These are phyloP conservation scores for Candida ascalaphidarum DNA, from an alignment of 805 yeast genomes.

Conservation along the genomic window DNA sequence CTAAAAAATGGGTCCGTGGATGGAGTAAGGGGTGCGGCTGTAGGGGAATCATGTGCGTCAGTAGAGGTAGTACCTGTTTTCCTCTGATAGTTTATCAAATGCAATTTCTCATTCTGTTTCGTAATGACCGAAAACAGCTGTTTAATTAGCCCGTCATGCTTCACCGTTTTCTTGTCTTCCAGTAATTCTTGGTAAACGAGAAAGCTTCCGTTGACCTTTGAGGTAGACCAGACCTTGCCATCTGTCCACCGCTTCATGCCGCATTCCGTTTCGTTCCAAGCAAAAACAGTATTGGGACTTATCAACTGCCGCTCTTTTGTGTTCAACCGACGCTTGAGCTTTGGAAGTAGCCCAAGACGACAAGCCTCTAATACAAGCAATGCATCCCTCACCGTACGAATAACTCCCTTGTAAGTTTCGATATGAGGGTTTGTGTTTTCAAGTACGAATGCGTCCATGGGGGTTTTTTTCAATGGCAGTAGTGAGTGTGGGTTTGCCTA, in stretches of 20 bases:
- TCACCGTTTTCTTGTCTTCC: slow-evolving; percentile 23
- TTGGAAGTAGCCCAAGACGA: slow-evolving; percentile 45
- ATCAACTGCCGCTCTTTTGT: slow-evolving; percentile 43
- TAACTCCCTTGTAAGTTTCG: slow-evolving; percentile 57
- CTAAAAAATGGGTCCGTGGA: slow-evolving; percentile 15
- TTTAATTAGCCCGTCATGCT: slow-evolving; percentile 50
- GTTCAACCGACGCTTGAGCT: slow-evolving; percentile 49
- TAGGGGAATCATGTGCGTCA: slow-evolving; percentile 8
- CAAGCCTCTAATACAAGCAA: slow-evolving; percentile 59
- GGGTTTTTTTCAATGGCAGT: too few relatives aligned
- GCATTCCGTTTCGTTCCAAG: slow-evolving; percentile 67
- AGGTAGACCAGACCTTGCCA: slow-evolving; percentile 66
- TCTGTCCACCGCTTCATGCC: slow-evolving; percentile 78
- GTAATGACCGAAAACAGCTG: slow-evolving; percentile 56
- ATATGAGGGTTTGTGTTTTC: too few relatives aligned
- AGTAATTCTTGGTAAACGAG: slow-evolving; percentile 57
- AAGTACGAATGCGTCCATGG: too few relatives aligned
- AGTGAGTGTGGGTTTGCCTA: too few relatives aligned
- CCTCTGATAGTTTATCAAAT: slow-evolving; percentile 31
- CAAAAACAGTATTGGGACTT: slow-evolving; percentile 51
- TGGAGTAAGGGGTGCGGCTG: slow-evolving; percentile 11
- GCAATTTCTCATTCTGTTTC: slow-evolving; percentile 44
- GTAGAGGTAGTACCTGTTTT: not conserved
- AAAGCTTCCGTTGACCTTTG: slow-evolving; percentile 58
- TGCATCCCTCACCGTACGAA: slow-evolving; percentile 54